Evolutionary conservation across 768 basidiomycete genomes (phyloP).

Genomic region (Termitomyces sp.): DNA sequence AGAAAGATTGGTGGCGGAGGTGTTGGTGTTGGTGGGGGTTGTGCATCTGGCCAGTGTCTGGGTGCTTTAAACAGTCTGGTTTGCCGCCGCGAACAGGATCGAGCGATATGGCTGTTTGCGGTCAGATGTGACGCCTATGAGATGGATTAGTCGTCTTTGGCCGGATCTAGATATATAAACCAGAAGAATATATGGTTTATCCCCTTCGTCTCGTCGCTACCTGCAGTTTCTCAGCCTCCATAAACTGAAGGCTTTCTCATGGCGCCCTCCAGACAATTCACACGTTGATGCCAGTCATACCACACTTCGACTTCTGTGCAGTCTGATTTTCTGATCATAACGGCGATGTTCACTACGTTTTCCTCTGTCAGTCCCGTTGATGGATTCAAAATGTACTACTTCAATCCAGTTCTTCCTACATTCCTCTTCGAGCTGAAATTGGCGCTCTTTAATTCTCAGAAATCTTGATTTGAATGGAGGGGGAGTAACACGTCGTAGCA

Average conservation of each 20-base stretch:
- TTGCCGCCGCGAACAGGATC: constrained; percentile 36
- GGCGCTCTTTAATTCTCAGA: no score
- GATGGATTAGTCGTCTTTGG: constrained; percentile 5
- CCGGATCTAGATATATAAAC: background rate
- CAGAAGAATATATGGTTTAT: background rate
- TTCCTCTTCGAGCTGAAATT: background rate
- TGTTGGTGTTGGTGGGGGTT: constrained; percentile 19
- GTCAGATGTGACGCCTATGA: constrained; percentile 45
- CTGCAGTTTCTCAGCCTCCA: no score
- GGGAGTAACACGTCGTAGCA: background rate
- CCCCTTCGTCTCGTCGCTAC: background rate
- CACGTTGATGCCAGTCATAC: background rate
- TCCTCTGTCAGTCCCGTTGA: background rate
- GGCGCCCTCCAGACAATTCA: background rate
- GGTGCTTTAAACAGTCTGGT: constrained; percentile 29
- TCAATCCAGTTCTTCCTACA: background rate
- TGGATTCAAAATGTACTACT: background rate
- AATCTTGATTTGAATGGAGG: background rate
- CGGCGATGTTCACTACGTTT: background rate
- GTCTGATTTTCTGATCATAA: background rate
- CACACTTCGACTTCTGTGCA: background rate
- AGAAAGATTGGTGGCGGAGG: constrained; percentile 10
- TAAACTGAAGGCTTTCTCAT: background rate
- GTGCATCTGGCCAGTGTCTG: constrained; percentile 31
- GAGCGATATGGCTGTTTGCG: constrained; percentile 38